Evolutionary conservation across 208 protist genomes (phyloP).

Genomic region (Leishmania martiniquensis): DNA sequence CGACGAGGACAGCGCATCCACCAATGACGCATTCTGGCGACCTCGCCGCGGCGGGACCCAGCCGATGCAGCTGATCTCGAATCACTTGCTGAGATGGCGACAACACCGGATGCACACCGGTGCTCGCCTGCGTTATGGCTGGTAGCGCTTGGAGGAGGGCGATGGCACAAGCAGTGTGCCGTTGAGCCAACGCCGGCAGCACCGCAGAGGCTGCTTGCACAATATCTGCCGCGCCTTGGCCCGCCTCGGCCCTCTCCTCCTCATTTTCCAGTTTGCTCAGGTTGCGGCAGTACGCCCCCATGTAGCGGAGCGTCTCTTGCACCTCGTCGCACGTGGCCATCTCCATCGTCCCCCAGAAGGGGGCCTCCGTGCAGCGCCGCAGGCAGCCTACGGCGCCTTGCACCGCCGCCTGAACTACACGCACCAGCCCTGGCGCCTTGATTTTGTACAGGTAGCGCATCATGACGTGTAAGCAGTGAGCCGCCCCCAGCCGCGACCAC

Average conservation of each 20-base stretch:
- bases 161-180: slow-evolving; percentile 5
- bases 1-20: slow-evolving; percentile 9
- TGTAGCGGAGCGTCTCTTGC: slow-evolving; percentile 3
- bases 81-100: slow-evolving; percentile 1
- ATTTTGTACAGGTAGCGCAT: neutral
- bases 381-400: slow-evolving; percentile 6
- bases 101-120: neutral
- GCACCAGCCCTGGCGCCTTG: neutral
- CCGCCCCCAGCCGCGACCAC: slow-evolving; percentile 12
- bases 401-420: neutral
- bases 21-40: neutral
- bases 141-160: slow-evolving; percentile 1
- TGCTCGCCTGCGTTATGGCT: neutral
- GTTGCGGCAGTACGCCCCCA: neutral
- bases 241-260: neutral
- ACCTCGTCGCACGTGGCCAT: slow-evolving; percentile 11
- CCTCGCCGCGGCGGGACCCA: neutral
- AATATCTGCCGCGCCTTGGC: neutral
- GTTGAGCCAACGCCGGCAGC: slow-evolving; percentile 8
- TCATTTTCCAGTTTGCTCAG: neutral
- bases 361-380: slow-evolving; percentile 1
- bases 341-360: slow-evolving; percentile 10
- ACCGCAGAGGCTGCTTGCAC: neutral
- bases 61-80: neutral
- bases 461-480: slow-evolving; percentile 3